Conservation (phyloP, 768 basidiomycete genomes). For the Coprinopsis cinerea region DNA sequence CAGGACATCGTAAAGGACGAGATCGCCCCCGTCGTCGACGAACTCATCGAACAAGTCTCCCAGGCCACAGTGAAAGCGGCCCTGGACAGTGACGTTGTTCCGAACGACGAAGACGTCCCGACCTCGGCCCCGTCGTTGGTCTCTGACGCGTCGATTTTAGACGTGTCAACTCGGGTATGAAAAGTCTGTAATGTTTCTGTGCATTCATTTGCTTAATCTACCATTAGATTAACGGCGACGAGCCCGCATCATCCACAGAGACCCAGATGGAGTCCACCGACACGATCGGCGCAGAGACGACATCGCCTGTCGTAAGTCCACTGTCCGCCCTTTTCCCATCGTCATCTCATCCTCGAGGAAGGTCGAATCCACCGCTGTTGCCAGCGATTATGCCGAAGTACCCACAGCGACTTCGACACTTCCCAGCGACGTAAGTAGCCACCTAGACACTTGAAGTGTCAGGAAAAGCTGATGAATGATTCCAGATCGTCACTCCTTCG, state of each 20-base stretch:
- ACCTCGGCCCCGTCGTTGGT: neutral
- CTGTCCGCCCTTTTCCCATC: neutral
- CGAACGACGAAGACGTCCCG: neutral
- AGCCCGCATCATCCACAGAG: neutral
- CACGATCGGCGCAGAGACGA: neutral
- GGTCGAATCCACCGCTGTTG: neutral
- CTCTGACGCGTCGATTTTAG: neutral
- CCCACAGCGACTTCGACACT: neutral
- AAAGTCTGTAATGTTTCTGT: neutral
- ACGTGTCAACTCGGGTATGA: neutral
- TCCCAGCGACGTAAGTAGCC: constrained; percentile 1
- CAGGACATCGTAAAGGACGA: neutral
- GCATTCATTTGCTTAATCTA: neutral
- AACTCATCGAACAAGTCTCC: neutral
- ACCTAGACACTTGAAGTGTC: neutral
- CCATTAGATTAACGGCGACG: neutral
- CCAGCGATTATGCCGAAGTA: neutral
- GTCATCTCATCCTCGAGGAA: neutral
- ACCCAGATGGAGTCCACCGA: neutral
- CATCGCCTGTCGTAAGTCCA: neutral
- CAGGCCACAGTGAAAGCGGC: neutral
- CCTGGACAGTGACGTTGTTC: neutral
- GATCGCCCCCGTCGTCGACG: neutral
- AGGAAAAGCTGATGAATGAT: neutral
- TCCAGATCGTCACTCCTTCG: neutral